Base-by-base conservation (phyloP, 2,329 filamentous ascomycete species). In the Thelonectria blattea region DNA sequence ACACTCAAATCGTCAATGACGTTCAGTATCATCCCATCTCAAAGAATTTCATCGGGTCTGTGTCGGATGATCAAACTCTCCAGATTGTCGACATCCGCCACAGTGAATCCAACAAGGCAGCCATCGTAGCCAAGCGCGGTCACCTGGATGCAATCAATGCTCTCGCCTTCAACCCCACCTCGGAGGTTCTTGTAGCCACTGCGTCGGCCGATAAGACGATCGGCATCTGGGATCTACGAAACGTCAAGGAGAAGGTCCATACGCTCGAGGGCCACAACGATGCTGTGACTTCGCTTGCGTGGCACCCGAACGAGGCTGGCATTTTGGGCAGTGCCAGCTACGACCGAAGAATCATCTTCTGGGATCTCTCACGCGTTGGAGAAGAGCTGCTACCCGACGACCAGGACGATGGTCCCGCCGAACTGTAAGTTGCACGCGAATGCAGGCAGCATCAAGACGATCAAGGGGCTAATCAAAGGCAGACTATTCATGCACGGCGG, bases 401-500 rank as follows among this genome's bases (percentile, higher is more conserved):
- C 76, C 90, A 90, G 51, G 94, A 98, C 69, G 95, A 99, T 73
- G 95, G 95, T 0, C 91, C 93, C 1, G 94, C 95, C 52, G 95
- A 99, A 78, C 83, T 99, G 91, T 95, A 83, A 79, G 90, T 85
- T 14, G 15, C 22, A 15, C 15, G 24, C 50, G 6, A 6, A 18
- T 32, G 9, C 15, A 15, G 5, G 1, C 15, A 32, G n/a, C 8
- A 14, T n/a, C n/a, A 5, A 5, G 9, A 8, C 17, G 17, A 12
- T 5, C 42, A 61, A 52, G 68, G 75, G 65, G 74, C 65, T 65
- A 48, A 61, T 41, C 17, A 6, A 34, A 54, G 42, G 6, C 60
- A 93, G 91, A 48, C 81, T 99, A 1, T 99, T 99, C 79, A 98
- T 99, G 93, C 95, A 99, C 72, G 95, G 95, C 62, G 95, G 95